Percentiles rank a stretch among this genome's conserved stretches.
Evolutionary conservation across 495 filamentous ascomycete genomes (phyloP).

Genomic region (Penicillium flavigenum): DNA sequence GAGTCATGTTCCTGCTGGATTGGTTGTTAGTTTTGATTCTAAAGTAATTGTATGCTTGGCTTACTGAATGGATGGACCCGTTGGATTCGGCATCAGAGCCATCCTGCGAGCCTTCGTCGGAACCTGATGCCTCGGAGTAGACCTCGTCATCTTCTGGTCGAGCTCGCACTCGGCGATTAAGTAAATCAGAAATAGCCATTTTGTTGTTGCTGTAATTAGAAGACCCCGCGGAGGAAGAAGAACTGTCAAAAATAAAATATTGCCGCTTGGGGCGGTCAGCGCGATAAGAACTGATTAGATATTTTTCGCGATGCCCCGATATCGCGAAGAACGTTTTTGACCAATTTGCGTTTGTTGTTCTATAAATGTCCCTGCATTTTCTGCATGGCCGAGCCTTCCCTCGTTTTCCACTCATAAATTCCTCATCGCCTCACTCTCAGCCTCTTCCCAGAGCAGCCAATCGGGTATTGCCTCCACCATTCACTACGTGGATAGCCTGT

Average conservation of each 20-base stretch:
- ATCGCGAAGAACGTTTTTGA: conserved; percentile 5
- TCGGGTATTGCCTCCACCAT: not conserved
- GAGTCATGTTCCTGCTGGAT: conserved; percentile 12
- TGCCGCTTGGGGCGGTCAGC: conserved; percentile 24
- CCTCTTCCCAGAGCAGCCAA: not conserved
- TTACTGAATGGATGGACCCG: conserved; percentile 7
- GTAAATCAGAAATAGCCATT: conserved; percentile 49
- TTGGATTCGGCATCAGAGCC: conserved; percentile 29
- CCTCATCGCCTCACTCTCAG: not conserved
- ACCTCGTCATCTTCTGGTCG: conserved; percentile 55
- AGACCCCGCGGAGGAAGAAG: conserved; percentile 4
- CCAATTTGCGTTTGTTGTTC: not conserved
- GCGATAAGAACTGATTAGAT: conserved; percentile 31
- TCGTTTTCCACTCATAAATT: not conserved
- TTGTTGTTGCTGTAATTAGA: conserved; percentile 2
- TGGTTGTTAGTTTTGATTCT: not conserved
- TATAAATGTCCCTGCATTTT: conserved; percentile 1
- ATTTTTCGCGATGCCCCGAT: conserved; percentile 20
- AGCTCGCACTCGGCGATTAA: conserved; percentile 61
- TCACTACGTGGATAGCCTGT: conserved; percentile 1
- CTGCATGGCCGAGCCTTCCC: conserved; percentile 2
- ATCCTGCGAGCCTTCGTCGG: conserved; percentile 25
- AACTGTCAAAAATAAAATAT: conserved; percentile 26
- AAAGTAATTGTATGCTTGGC: not conserved
- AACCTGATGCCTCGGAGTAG: conserved; percentile 32